A percentile compares a stretch with the other conserved stretches of the same genome.
Conservation (phyloP, 2,329 filamentous ascomycete species). For the Cercospora beticola region DNA sequence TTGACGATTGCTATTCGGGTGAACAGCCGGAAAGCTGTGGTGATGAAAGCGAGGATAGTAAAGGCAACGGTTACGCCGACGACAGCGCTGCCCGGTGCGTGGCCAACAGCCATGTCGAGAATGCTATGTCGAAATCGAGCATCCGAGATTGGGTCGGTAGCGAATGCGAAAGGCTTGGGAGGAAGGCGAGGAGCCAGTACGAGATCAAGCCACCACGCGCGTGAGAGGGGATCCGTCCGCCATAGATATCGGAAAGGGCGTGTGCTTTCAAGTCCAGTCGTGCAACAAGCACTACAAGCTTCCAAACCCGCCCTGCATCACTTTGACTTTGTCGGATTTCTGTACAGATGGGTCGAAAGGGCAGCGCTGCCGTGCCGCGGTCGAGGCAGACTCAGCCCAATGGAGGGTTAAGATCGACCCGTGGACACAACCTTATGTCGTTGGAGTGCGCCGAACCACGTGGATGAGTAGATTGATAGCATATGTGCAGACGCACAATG, state of each 20-base stretch:
- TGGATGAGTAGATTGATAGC: background rate
- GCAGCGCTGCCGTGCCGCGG: background rate
- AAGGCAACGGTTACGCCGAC: conserved; percentile 30
- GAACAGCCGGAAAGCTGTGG: conserved; percentile 25
- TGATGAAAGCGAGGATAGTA: conserved; percentile 27
- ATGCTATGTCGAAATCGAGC: background rate
- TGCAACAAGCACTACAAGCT: conserved; percentile 16
- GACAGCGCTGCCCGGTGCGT: conserved; percentile 31
- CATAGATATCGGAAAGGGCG: conserved; percentile 4
- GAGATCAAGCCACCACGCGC: background rate
- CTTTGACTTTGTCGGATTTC: background rate
- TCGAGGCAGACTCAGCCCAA: background rate
- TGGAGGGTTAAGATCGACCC: conserved; percentile 11
- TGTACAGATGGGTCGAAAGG: background rate
- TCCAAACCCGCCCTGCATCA: conserved; percentile 15
- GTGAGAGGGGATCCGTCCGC: background rate
- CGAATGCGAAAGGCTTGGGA: background rate
- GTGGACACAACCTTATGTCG: background rate
- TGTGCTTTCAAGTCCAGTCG: conserved; percentile 6
- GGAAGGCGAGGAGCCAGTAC: background rate
- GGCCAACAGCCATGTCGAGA: conserved; percentile 21
- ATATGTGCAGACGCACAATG: background rate
- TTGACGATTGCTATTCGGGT: conserved; percentile 29
- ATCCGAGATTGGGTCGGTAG: background rate
- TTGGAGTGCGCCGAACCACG: conserved; percentile 1